Evolutionary conservation across 1,284 basidiomycete species (phyloP), one percentile per base, ranked within the genome.

Genomic region (Cryptococcus neoformans): DNA sequence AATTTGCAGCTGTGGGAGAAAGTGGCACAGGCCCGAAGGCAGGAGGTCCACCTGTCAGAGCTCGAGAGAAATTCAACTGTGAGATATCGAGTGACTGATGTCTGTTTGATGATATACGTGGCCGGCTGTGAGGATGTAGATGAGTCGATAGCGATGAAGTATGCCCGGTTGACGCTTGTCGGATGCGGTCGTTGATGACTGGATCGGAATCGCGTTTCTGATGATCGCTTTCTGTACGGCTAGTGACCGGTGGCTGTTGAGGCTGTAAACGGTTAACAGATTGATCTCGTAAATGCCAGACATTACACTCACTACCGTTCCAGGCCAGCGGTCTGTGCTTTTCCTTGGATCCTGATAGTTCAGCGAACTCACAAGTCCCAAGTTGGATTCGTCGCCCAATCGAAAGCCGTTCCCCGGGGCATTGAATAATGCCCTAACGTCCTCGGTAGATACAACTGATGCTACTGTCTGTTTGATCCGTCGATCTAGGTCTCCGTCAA

Each of bases 371-470:
- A 46, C 48, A 61, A 86, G 40, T 41, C 11, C 28, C 28, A 28
- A 28, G 4, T 28, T 28, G 28, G 28, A 28, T 28, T 28, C 28
- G 83, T 71, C 89, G 72, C n/a, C 85, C 21, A 86, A 83, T 67
- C 89, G 75, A n/a, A 85, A 88, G 86, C 56, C 88, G 85, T 56
- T 64, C 71, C 55, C 73, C 2, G 86, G 84, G 69, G 90, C 82
- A 60, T 85, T 91, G 79, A 98, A 97, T 59, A 97, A 77, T 0
- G 94, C 92, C 78, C 97, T 97, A 58, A 98, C 93, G 69, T 97
- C 92, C 14, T 48, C 17, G 0, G 92, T 90, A 39, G 41, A 56
- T 62, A 28, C 28, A 28, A 28, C 28, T 28, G 28, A 28, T 28
- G 28, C 28, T 3, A 4, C 28, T 28, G 28, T 28, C 28, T 28